Conservation (phyloP, 345 rosid species). For the Streptanthus diversifolius region DNA sequence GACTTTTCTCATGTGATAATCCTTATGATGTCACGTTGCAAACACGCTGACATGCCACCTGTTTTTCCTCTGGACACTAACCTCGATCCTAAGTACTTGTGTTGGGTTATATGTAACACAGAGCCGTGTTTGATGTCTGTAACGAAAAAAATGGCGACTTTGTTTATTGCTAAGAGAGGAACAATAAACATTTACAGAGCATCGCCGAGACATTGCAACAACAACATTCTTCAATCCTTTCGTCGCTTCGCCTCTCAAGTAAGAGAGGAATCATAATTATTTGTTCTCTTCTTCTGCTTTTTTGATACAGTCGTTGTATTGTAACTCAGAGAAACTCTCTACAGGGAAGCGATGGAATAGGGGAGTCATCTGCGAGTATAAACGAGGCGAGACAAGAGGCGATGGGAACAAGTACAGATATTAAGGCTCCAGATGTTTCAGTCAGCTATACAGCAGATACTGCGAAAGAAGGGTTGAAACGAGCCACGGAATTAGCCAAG, state of each 20-base stretch:
- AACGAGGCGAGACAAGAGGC: slow-evolving; percentile 25
- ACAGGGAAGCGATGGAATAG: slow-evolving; percentile 10
- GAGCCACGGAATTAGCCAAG: slow-evolving; percentile 1
- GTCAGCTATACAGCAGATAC: slow-evolving; percentile 13
- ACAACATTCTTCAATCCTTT: not conserved
- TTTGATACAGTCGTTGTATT: not conserved
- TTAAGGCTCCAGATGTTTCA: slow-evolving; percentile 18
- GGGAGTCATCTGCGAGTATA: slow-evolving; percentile 16
- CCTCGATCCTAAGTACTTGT: not conserved
- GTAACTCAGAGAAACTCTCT: not conserved
- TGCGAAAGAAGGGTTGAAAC: slow-evolving; percentile 20
- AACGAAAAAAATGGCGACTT: slow-evolving; percentile 9
- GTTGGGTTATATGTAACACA: not conserved
- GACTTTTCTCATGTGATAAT: slow-evolving; percentile 2
- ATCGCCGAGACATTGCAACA: not conserved
- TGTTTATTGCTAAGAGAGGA: slow-evolving; percentile 14
- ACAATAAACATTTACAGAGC: slow-evolving; percentile 7
- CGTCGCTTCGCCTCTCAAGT: slow-evolving; percentile 25
- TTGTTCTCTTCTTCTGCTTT: not conserved
- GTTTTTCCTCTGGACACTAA: slow-evolving; percentile 10
- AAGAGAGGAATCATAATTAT: not conserved
- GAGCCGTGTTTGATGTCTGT: not conserved
- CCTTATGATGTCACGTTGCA: not conserved
- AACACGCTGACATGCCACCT: not conserved
- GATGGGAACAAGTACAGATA: slow-evolving; percentile 22